These are phyloP conservation scores for Cercophora samala DNA, from an alignment of 495 filamentous ascomycete genomes.

Conservation along the genomic window DNA sequence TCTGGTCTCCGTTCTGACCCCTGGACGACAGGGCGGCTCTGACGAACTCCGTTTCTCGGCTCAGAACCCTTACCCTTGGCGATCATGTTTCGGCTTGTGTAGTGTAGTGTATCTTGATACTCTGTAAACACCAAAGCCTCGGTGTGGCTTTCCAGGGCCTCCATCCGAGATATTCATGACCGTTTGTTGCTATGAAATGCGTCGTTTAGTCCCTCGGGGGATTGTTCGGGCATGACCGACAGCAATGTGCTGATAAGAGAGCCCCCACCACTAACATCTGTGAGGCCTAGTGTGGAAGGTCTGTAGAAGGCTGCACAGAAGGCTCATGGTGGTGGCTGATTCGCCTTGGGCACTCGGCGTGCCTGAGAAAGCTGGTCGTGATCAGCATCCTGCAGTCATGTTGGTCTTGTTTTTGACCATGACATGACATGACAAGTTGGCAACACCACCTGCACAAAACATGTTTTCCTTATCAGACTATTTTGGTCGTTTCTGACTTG, in stretches of 20 bases:
- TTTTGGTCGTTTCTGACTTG: slow-evolving; percentile 8
- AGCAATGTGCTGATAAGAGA: background rate
- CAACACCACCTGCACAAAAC: background rate
- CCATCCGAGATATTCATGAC: background rate
- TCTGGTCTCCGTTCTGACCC: background rate
- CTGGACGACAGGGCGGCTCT: background rate
- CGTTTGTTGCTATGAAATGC: background rate
- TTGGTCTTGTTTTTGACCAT: background rate
- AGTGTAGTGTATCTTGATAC: too few relatives aligned
- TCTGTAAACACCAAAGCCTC: background rate
- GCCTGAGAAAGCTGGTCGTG: background rate
- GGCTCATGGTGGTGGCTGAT: slow-evolving; percentile 9
- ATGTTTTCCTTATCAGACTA: slow-evolving; percentile 1
- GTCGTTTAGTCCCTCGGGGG: background rate
- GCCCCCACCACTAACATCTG: background rate
- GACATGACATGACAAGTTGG: background rate
- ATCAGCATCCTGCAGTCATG: slow-evolving; percentile 1
- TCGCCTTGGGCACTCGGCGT: slow-evolving; percentile 3
- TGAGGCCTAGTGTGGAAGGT: slow-evolving; percentile 20
- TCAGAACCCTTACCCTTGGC: slow-evolving; percentile 2
- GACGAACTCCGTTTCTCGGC: slow-evolving; percentile 8
- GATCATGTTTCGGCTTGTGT: background rate
- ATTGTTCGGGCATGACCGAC: background rate
- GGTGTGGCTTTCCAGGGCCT: background rate
- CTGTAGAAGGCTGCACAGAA: slow-evolving; percentile 29